These are phyloP conservation scores for Mediolabrus comicus DNA, from an alignment of 108 stramenopile species.

Conservation along the genomic window DNA sequence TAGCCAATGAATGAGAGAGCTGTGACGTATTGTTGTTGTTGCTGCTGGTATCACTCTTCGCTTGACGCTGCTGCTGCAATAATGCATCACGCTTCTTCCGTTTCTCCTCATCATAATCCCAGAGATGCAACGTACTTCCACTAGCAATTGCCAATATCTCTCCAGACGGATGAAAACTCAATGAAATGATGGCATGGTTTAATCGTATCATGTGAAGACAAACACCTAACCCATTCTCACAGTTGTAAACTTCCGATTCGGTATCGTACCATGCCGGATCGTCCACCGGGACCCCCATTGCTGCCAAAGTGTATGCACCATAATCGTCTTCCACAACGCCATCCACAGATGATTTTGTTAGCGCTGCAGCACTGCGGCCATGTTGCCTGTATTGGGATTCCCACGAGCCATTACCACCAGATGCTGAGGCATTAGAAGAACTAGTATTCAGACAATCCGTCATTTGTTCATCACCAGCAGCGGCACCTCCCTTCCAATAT, in stretches of 20 bases:
- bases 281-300: constrained; percentile 32
- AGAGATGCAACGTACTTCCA: constrained; percentile 87
- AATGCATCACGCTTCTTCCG: constrained; percentile 14
- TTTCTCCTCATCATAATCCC: constrained; percentile 74
- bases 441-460: background rate
- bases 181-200: constrained; percentile 88
- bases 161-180: constrained; percentile 93
- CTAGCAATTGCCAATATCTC: constrained; percentile 89
- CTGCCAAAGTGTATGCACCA: constrained; percentile 10
- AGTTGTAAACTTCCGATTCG: constrained; percentile 41
- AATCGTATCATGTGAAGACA: constrained; percentile 87
- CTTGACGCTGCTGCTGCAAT: background rate
- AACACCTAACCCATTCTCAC: constrained; percentile 36
- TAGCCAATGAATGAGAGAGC: background rate
- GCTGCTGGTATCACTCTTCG: background rate
- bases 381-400: background rate
- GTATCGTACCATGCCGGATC: constrained; percentile 52
- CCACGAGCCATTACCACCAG: background rate
- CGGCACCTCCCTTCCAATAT: background rate
- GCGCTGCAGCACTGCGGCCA: background rate
- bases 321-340: constrained; percentile 38
- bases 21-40: constrained; percentile 5
- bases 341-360: background rate
- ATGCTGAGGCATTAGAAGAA: background rate
- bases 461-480: background rate